These are phyloP conservation scores for Penicillium longicatenatum DNA, from an alignment of 495 filamentous ascomycete genomes.

Conservation along the genomic window DNA sequence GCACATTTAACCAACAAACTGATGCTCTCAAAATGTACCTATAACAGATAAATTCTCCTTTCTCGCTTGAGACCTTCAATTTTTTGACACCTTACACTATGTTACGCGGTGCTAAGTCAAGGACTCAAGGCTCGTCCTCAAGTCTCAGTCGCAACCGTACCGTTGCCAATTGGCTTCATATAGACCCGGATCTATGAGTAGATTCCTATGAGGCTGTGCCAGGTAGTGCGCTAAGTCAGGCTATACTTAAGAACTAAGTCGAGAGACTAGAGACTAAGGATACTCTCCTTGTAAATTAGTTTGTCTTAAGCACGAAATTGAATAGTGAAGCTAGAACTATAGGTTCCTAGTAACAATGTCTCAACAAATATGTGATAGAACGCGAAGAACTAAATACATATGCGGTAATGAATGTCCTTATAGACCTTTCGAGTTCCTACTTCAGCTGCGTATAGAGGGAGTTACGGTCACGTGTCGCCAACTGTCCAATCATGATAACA, in stretches of 20 bases:
- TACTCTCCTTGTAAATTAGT: neutral
- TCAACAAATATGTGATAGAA: slow-evolving; percentile 2
- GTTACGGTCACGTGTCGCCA: too few species aligned
- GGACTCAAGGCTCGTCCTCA: slow-evolving; percentile 2
- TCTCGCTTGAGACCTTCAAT: too few species aligned
- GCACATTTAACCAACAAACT: too few species aligned
- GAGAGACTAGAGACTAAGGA: neutral
- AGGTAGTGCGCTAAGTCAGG: neutral
- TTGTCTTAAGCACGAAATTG: neutral
- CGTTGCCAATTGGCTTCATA: neutral
- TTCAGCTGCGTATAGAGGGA: too few species aligned
- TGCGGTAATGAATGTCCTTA: slow-evolving; percentile 1
- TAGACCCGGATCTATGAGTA: neutral
- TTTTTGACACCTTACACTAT: too few species aligned
- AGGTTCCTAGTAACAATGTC: slow-evolving; percentile 7
- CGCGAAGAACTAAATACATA: slow-evolving; percentile 5
- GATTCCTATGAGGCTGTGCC: neutral
- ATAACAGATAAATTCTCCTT: too few species aligned
- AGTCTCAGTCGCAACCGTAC: slow-evolving; percentile 5
- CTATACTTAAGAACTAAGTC: neutral
- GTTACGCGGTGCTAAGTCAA: too few species aligned
- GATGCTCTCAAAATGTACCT: too few species aligned
- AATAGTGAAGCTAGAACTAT: neutral
- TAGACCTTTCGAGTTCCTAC: neutral
- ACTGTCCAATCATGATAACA: too few species aligned